phyloP scores from a whole-genome alignment of 78 protist genomes.

The Dictyostelium capitatum region DNA sequence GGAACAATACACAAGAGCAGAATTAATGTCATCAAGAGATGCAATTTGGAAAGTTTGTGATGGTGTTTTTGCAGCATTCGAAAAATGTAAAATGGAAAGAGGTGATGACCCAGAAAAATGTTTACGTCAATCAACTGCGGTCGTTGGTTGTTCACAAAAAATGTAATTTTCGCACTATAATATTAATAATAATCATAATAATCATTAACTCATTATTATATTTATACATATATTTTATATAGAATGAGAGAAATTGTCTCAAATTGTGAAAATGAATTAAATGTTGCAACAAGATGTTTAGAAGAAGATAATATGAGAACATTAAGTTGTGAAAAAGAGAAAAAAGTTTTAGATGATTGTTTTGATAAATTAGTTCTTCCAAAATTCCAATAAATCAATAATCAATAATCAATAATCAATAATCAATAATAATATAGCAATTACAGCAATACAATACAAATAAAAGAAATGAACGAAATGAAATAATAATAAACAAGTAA shows the following conservation, averaged over 20 bases:
- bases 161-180: constrained; percentile 26
- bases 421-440: too few species aligned
- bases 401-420: background rate
- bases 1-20: constrained; percentile 60
- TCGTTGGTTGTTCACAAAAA: constrained; percentile 58
- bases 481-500: too few species aligned
- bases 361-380: constrained; percentile 16
- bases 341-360: background rate
- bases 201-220: background rate
- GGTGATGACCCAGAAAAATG: constrained; percentile 62
- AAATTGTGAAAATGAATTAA: constrained; percentile 1
- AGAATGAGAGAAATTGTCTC: constrained; percentile 40
- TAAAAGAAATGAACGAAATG: too few species aligned
- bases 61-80: constrained; percentile 13
- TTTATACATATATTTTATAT: background rate
- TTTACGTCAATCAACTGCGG: constrained; percentile 46
- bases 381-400: background rate
- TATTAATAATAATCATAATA: background rate
- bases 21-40: constrained; percentile 8
- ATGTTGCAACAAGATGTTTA: background rate
- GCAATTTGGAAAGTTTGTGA: constrained; percentile 48
- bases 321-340: constrained; percentile 16
- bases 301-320: constrained; percentile 67
- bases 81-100: constrained; percentile 67
- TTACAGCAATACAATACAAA: too few species aligned